phyloP scores from a whole-genome alignment of 2,329 filamentous ascomycete genomes.

The Pseudogymnoascus sp. region DNA sequence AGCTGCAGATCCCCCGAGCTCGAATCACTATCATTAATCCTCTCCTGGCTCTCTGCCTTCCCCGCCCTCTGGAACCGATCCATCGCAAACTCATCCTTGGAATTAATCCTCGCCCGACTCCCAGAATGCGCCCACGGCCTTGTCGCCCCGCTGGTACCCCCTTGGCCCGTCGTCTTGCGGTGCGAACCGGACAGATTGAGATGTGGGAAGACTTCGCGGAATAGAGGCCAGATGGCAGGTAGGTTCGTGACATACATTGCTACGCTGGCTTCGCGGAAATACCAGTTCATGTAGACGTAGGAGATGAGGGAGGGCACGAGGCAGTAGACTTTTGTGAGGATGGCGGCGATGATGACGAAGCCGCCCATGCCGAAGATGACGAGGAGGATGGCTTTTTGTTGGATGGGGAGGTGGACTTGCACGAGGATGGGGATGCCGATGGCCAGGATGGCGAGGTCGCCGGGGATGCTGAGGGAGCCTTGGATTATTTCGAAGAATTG shows the following conservation, averaged over 20 bases:
- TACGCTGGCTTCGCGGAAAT: slow-evolving; percentile 43
- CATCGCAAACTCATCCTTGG: not conserved
- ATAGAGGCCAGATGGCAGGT: slow-evolving; percentile 42
- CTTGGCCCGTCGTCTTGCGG: not conserved
- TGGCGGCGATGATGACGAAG: slow-evolving; percentile 38
- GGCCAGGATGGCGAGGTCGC: slow-evolving; percentile 40
- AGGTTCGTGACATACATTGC: slow-evolving; percentile 45
- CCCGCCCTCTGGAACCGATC: not conserved
- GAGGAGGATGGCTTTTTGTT: slow-evolving; percentile 40
- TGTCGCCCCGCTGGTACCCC: not conserved
- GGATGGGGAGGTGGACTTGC: slow-evolving; percentile 34
- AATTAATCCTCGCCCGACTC: not conserved
- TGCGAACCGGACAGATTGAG: slow-evolving; percentile 8
- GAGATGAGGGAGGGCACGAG: slow-evolving; percentile 28
- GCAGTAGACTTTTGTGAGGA: slow-evolving; percentile 42
- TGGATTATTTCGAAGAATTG: slow-evolving; percentile 41
- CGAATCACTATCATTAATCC: slow-evolving; percentile 3
- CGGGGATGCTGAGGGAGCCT: slow-evolving; percentile 41
- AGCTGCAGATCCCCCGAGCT: not conserved
- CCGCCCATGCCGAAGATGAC: slow-evolving; percentile 42
- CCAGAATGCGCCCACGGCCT: not conserved
- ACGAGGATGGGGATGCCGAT: slow-evolving; percentile 41
- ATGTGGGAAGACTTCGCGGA: slow-evolving; percentile 33
- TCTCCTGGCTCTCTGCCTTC: slow-evolving; percentile 11
- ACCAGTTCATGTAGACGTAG: slow-evolving; percentile 41